Evolutionary conservation across 148 eudicot species (phyloP).

Genomic region (Persicaria tinctoria): DNA sequence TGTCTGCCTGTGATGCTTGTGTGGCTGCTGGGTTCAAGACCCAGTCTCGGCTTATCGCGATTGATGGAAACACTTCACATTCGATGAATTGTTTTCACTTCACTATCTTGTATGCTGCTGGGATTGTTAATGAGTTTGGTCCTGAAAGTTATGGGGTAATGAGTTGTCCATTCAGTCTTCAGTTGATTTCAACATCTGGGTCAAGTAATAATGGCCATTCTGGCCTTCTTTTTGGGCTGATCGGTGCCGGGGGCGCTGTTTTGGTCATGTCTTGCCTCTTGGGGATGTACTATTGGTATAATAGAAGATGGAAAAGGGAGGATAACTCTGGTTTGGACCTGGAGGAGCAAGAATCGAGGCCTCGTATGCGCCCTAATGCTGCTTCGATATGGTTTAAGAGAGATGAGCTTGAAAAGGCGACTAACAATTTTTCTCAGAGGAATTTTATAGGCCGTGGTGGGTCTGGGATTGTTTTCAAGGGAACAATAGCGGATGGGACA

Average conservation of each 20-base stretch:
- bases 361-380: slow-evolving; percentile 44
- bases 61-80: slow-evolving; percentile 60
- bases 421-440: slow-evolving; percentile 46
- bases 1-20: slow-evolving; percentile 50
- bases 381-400: slow-evolving; percentile 66
- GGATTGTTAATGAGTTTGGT: slow-evolving; percentile 49
- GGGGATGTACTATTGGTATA: slow-evolving; percentile 47
- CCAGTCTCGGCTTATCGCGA: slow-evolving; percentile 30
- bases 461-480: slow-evolving; percentile 59
- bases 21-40: slow-evolving; percentile 48
- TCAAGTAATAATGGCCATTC: slow-evolving; percentile 18
- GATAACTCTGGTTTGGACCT: slow-evolving; percentile 4
- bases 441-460: slow-evolving; percentile 78
- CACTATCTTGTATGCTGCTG: slow-evolving; percentile 67
- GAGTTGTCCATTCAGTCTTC: slow-evolving; percentile 44
- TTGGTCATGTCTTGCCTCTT: slow-evolving; percentile 26
- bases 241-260: slow-evolving; percentile 38
- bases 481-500: slow-evolving; percentile 42
- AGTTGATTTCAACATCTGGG: slow-evolving; percentile 17
- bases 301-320: slow-evolving; percentile 28
- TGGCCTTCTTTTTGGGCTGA: slow-evolving; percentile 35
- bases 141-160: slow-evolving; percentile 47
- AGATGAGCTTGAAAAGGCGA: slow-evolving; percentile 57
- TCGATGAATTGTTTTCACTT: slow-evolving; percentile 52
- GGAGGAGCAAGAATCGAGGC: slow-evolving; percentile 39